These are phyloP conservation scores for Pestalotiopsis sp. DNA, from an alignment of 2,329 filamentous ascomycete species.

Conservation along the genomic window DNA sequence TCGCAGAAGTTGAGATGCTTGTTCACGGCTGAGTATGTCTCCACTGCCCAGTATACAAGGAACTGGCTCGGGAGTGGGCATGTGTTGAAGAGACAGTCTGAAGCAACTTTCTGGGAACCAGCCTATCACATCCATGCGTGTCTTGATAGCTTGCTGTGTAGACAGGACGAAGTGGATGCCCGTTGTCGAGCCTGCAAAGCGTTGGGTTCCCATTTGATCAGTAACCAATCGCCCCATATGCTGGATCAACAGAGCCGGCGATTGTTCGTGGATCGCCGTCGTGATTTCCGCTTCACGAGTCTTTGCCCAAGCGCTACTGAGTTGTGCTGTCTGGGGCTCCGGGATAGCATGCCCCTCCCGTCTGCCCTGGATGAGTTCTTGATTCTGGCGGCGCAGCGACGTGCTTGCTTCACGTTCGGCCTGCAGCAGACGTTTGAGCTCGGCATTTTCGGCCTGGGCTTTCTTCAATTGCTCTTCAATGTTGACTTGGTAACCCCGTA, in stretches of 20 bases:
- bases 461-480: not conserved
- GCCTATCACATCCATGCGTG: not conserved
- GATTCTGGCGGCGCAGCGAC: not conserved
- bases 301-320: not conserved
- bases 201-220: constrained; percentile 1
- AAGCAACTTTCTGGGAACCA: constrained; percentile 13
- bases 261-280: not conserved
- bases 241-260: not conserved
- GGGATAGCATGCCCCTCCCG: not conserved
- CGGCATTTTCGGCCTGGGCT: constrained; percentile 8
- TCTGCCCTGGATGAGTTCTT: not conserved
- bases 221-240: constrained; percentile 10
- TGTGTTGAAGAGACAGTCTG: not conserved
- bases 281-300: not conserved
- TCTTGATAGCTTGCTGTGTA: constrained; percentile 1
- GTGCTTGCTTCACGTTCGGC: not conserved
- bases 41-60: not conserved
- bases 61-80: not conserved
- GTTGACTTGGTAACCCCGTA: constrained; percentile 7
- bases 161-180: constrained; percentile 13
- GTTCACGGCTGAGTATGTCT: not conserved
- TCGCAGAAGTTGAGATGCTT: not conserved
- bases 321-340: not conserved
- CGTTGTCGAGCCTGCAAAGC: constrained; percentile 13
- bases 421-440: constrained; percentile 3